Conservation (phyloP, 2,329 filamentous ascomycete species). For the Cryphonectria naterciae region DNA sequence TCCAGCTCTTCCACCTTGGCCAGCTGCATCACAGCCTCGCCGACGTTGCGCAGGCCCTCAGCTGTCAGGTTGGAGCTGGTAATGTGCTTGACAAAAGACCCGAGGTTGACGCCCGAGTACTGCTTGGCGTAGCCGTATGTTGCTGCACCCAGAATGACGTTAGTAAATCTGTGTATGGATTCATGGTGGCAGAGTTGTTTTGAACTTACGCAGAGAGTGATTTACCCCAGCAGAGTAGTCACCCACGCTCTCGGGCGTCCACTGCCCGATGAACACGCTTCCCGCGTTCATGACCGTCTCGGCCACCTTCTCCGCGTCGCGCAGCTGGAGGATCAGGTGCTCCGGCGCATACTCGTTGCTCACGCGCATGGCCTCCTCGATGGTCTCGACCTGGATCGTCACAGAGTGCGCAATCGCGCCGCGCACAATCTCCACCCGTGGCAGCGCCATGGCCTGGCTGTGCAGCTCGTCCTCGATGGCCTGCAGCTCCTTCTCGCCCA, state of each 20-base stretch:
- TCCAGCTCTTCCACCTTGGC: conserved; percentile 94
- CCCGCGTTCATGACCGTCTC: conserved; percentile 89
- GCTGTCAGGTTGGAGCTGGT: conserved; percentile 89
- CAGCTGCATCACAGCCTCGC: conserved; percentile 89
- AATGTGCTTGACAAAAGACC: conserved; percentile 96
- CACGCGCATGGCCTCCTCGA: conserved; percentile 75
- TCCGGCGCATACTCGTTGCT: conserved; percentile 97
- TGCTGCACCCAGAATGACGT: conserved; percentile 54
- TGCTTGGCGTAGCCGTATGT: conserved; percentile 98
- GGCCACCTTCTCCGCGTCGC: conserved; percentile 74
- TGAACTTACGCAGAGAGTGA: conserved; percentile 86
- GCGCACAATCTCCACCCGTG: conserved; percentile 89
- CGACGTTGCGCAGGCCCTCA: conserved; percentile 83
- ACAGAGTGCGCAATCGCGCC: conserved; percentile 90
- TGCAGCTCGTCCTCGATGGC: conserved; percentile 94
- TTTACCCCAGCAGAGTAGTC: conserved; percentile 99
- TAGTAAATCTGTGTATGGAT: not conserved
- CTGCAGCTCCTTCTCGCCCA: conserved; percentile 71
- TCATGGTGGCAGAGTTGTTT: not conserved
- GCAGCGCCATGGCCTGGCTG: conserved; percentile 81
- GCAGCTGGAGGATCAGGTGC: conserved; percentile 90
- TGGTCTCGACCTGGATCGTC: conserved; percentile 74
- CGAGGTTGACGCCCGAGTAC: conserved; percentile 96
- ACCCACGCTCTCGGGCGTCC: conserved; percentile 97
- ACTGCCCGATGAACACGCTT: conserved; percentile 92